These are phyloP conservation scores for Xylaria sp. DNA, from an alignment of 495 filamentous ascomycete species.

Conservation along the genomic window DNA sequence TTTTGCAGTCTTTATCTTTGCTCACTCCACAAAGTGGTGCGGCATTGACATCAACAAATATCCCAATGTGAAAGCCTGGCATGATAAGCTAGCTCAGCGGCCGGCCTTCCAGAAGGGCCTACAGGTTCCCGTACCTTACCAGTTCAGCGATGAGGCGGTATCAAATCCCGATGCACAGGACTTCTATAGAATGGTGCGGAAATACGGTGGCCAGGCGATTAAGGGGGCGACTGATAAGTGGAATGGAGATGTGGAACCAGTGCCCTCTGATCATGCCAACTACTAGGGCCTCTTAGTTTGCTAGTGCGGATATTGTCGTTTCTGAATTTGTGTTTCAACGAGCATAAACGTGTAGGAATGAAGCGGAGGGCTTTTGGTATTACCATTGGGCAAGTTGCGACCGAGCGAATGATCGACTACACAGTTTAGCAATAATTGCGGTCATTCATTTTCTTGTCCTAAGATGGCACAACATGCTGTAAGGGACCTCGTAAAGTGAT, in stretches of 20 bases:
- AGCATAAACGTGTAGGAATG: too few relatives aligned
- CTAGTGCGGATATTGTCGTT: too few relatives aligned
- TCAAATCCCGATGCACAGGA: slow-evolving; percentile 21
- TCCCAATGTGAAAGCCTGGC: slow-evolving; percentile 67
- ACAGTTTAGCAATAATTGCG: too few relatives aligned
- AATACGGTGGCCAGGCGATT: slow-evolving; percentile 26
- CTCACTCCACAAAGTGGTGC: slow-evolving; percentile 27
- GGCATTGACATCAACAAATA: slow-evolving; percentile 75
- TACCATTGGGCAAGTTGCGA: too few relatives aligned
- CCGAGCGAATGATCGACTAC: too few relatives aligned
- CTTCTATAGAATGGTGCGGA: slow-evolving; percentile 19
- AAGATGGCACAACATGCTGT: too few relatives aligned
- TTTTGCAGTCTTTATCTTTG: slow-evolving; percentile 29
- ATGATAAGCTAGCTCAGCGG: slow-evolving; percentile 63
- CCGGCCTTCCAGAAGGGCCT: slow-evolving; percentile 71
- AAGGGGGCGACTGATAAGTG: slow-evolving; percentile 24
- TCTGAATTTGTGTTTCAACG: too few relatives aligned
- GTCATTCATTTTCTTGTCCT: too few relatives aligned
- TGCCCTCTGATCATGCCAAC: slow-evolving; percentile 23
- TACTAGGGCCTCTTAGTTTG: too few relatives aligned
- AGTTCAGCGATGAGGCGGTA: slow-evolving; percentile 29
- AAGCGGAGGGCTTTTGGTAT: too few relatives aligned
- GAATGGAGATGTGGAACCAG: slow-evolving; percentile 22
- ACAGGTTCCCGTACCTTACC: slow-evolving; percentile 59
- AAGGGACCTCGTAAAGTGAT: too few relatives aligned